phyloP scores from a whole-genome alignment of 495 filamentous ascomycete species.

The Penicillium simplicissimum region DNA sequence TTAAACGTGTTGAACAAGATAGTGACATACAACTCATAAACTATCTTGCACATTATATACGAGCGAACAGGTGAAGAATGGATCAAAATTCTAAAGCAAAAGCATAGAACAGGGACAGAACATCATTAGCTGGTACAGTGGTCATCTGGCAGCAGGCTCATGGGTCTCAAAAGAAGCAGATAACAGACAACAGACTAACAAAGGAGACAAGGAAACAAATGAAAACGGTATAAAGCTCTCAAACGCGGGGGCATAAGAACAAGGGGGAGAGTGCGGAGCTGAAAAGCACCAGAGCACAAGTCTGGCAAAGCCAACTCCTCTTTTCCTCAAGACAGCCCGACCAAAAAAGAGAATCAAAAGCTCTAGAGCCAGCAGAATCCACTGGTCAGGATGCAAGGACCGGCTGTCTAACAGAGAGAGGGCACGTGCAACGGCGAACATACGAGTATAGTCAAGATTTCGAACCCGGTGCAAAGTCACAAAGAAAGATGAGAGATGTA shows the following conservation, averaged over 20 bases:
- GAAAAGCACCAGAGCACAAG: not conserved
- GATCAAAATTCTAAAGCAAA: slow-evolving; percentile 20
- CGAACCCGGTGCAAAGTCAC: slow-evolving; percentile 21
- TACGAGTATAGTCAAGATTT: slow-evolving; percentile 23
- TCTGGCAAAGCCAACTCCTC: not conserved
- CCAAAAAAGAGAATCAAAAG: slow-evolving; percentile 6
- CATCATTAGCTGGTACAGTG: slow-evolving; percentile 31
- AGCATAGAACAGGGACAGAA: slow-evolving; percentile 16
- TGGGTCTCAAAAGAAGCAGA: slow-evolving; percentile 13
- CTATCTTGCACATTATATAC: not conserved
- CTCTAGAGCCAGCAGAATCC: not conserved
- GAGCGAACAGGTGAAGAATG: not conserved
- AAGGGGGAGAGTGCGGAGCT: not conserved
- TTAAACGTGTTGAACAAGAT: too few relatives aligned
- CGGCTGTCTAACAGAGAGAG: not conserved
- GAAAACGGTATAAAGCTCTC: slow-evolving; percentile 34
- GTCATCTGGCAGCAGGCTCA: slow-evolving; percentile 22
- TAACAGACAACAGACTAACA: slow-evolving; percentile 18
- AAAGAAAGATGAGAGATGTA: slow-evolving; percentile 13
- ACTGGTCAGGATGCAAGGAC: not conserved
- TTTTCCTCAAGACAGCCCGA: not conserved
- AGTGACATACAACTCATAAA: not conserved
- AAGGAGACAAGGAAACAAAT: slow-evolving; percentile 7
- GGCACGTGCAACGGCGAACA: slow-evolving; percentile 5
- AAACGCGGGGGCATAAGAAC: slow-evolving; percentile 22